phyloP scores from a whole-genome alignment of 2,329 filamentous ascomycete genomes.

The Talaromyces sp. region DNA sequence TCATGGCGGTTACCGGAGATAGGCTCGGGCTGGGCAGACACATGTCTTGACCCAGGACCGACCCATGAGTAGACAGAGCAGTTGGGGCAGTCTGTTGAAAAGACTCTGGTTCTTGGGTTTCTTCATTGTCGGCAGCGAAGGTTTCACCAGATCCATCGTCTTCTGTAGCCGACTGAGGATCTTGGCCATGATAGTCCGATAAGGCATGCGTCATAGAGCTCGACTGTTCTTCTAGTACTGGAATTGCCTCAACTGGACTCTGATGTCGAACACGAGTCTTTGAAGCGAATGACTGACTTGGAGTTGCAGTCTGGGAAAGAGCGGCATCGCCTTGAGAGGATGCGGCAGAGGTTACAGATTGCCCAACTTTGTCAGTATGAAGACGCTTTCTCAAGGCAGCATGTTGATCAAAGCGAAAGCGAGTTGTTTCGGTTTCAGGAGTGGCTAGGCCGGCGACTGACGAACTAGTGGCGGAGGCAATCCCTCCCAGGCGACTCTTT shows the following conservation, averaged over 20 bases:
- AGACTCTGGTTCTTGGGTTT: slow-evolving; percentile 21
- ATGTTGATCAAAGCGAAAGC: slow-evolving; percentile 29
- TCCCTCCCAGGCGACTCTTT: slow-evolving; percentile 26
- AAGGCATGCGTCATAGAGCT: slow-evolving; percentile 16
- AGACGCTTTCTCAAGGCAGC: slow-evolving; percentile 29
- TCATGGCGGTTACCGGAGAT: slow-evolving; percentile 82
- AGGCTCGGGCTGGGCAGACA: slow-evolving; percentile 92
- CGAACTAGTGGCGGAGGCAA: slow-evolving; percentile 27
- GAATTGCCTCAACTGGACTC: slow-evolving; percentile 20
- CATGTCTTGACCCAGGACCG: slow-evolving; percentile 74
- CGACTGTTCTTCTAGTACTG: slow-evolving; percentile 19
- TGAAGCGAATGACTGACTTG: slow-evolving; percentile 21
- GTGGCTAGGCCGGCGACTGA: slow-evolving; percentile 38
- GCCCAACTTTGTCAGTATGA: slow-evolving; percentile 33
- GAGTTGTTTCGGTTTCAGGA: slow-evolving; percentile 38
- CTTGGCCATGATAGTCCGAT: slow-evolving; percentile 15
- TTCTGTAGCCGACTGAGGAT: slow-evolving; percentile 15
- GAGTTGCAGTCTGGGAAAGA: slow-evolving; percentile 18
- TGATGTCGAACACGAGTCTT: slow-evolving; percentile 12
- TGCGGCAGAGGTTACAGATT: slow-evolving; percentile 32
- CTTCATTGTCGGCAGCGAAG: slow-evolving; percentile 24
- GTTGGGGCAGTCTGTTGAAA: slow-evolving; percentile 25
- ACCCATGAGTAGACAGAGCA: slow-evolving; percentile 58
- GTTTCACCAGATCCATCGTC: slow-evolving; percentile 21
- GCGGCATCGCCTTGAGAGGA: slow-evolving; percentile 22